Base-by-base conservation (phyloP, 192 early-diverging fungal genomes). In the Coemansia sp. region DNA sequence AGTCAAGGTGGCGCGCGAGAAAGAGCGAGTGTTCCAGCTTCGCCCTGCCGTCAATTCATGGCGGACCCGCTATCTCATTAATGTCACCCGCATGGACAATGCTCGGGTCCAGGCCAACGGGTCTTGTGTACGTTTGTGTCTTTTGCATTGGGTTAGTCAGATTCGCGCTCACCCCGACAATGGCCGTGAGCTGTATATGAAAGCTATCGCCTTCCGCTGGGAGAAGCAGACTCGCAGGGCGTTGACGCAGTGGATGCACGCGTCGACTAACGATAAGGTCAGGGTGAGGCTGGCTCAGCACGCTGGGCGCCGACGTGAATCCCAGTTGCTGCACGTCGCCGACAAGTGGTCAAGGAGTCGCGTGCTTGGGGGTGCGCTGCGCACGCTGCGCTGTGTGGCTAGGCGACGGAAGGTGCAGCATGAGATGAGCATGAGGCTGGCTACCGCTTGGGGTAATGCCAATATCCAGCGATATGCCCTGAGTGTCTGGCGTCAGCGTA, bases 161-260 rank as follows among this genome's bases (percentile, higher is more conserved):
- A 60, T 34, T 10, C 71, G 60, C 45, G 39, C 39, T 28, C 48
- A n/a, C 33, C 39, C n/a, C 18, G 51, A 50, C 42, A 64, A 24
- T 6, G 28, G 26, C 10, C 39, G 51, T 3, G 48, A 35, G 23
- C n/a, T 73, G 53, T 63, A 58, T 28, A 38, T 59, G 55, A 51
- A 11, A 8, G 77, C 71, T 1, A 33, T 70, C 26, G 69, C 65
- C 2, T 74, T 79, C 35, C 63, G 77, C 13, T 79, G 77, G 77
- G 68, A 74, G 36, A 68, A 66, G 40, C 69, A 80, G 58, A 59
- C 72, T 16, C 71, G 69, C 5, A 39, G 35, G 13, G 46, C 77
- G 3, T 33, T 80, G 57, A 3, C 11, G 1, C 28, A 24, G 10
- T 74, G 71, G 71, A 74, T 74, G 77, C 43, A 28, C 3, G 66